A percentile compares a stretch with the other conserved stretches of the same genome.
These are phyloP conservation scores for Pneumocystis canis DNA, from an alignment of 1,139 yeast species.

Conservation along the genomic window DNA sequence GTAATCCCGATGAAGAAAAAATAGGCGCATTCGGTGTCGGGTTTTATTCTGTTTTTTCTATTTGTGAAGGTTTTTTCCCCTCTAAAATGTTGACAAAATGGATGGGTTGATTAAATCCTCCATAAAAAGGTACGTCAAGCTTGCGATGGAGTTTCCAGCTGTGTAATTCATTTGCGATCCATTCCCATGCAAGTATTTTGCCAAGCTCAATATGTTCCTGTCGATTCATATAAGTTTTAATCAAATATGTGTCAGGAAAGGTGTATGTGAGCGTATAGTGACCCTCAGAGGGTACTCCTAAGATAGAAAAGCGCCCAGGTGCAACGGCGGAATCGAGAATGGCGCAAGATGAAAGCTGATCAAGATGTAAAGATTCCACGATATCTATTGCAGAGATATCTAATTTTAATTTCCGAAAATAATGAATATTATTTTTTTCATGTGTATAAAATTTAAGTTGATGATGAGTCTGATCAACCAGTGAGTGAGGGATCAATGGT, in stretches of 20 bases:
- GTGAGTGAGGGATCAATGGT: no score
- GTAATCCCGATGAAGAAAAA: conserved; percentile 78
- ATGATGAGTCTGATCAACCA: no score
- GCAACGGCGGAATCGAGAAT: conserved; percentile 58
- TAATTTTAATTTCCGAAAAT: not conserved
- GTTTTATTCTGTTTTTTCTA: conserved; percentile 93
- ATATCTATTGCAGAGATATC: not conserved
- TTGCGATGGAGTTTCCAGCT: not conserved
- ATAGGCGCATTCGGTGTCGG: conserved; percentile 99
- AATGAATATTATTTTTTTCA: no score
- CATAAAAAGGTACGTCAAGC: conserved; percentile 52
- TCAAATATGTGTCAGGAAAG: conserved; percentile 8
- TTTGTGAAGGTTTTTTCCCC: conserved; percentile 63
- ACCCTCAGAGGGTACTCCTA: conserved; percentile 44
- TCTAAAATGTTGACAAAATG: no score
- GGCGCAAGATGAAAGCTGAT: conserved; percentile 25
- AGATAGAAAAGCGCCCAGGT: conserved; percentile 80
- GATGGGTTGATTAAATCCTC: no score
- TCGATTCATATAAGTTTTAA: not conserved
- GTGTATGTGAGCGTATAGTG: conserved; percentile 6
- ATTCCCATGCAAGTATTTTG: not conserved
- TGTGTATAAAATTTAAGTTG: no score
- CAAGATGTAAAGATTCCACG: not conserved
- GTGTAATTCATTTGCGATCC: not conserved
- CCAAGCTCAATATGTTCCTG: not conserved